Base-by-base conservation (phyloP, 2,329 filamentous ascomycete genomes). In the Cladosporium sphaerospermum region DNA sequence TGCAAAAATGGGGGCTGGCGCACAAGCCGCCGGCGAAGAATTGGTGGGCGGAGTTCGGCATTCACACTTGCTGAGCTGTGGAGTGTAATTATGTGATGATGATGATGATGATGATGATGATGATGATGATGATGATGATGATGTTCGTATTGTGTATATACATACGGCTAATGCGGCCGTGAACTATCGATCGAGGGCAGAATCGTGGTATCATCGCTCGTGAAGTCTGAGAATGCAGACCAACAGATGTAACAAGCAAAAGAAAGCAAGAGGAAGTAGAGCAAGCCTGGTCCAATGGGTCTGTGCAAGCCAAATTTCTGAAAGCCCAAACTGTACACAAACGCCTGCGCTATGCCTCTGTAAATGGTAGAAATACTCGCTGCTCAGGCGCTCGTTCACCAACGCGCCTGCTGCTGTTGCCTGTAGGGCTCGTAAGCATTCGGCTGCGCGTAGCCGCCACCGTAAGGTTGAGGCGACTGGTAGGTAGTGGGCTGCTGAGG, bases 391-490 rank as follows among this genome's bases (percentile, higher is more conserved):
- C 13, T 9, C 36, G n/a, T 4, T 14, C 31, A 51, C 48, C 48
- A 51, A 11, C 40, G 39, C 11, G 40, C 32, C 40, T 43, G 48
- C 48, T 51, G 47, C 16, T 50, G 48, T 13, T 66, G 65, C 58
- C 72, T 67, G 54, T 69, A 75, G 5, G 73, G 73, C 69, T 75
- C 73, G 52, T 70, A 75, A 1, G 68, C 68, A 16, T 62, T 68
- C 49, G 13, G 33, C 40, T 33, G 48, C 37, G 62, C 57, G 14
- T 57, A 61, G 31, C 46, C 59, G 41, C 59, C 65, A 54, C 56
- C 61, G 11, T 45, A 48, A 28, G 55, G 39, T 37, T 36, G 31
- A 4, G 48, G 48, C 3, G 48, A 43, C 40, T 51, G 39, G 31
- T 51, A 51, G 9, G 39, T 32, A 11, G 48, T 51, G 2, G 53